Evolutionary conservation across 108 stramenopile genomes (phyloP), one percentile per base, ranked within the genome.

Genomic region (Mediolabrus comicus): DNA sequence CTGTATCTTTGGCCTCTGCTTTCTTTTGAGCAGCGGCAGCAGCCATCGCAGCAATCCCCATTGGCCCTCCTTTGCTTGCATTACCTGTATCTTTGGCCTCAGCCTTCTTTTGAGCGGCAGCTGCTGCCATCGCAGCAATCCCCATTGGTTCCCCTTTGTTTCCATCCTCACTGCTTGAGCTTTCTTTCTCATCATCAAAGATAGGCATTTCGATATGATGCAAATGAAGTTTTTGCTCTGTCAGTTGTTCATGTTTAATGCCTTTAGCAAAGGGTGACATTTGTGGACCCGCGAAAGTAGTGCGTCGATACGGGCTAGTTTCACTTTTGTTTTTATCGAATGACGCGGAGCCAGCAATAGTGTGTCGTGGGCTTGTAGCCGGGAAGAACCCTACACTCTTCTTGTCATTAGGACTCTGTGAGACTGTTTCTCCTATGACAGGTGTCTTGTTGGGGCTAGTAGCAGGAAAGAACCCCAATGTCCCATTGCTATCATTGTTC

Each of bases 51-150:
- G 57, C 22, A 13, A 51, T 53, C 0, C 16, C 49, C 25, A 63
- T 12, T 1, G 3, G 38, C 38, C 3, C 34, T 13, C 2, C 17
- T 5, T 16, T 27, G 24, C 58, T 41, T n/a, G 58, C 19, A 10
- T 22, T n/a, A 12, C 5, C n/a, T n/a, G n/a, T n/a, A n/a, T n/a
- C n/a, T n/a, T n/a, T n/a, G n/a, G n/a, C n/a, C 17, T 24, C 6
- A 12, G 6, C 25, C 22, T 24, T 62, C 60, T 24, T 62, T 13
- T 33, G 59, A 29, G 61, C 26, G 5, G 60, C 59, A 0, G 41
- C 43, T 14, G 62, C 62, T 16, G 67, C 67, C 46, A 63, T 27
- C 9, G 60, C 60, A 8, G 31, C 49, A 30, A 51, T 65, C n/a
- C 46, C 46, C n/a, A 53, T 65, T 10, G 51, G 64, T 30, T 30